Percentiles rank a stretch among this genome's conserved stretches.
Conservation (phyloP, 148 eudicot genomes). For the Agrostemma githago region DNA sequence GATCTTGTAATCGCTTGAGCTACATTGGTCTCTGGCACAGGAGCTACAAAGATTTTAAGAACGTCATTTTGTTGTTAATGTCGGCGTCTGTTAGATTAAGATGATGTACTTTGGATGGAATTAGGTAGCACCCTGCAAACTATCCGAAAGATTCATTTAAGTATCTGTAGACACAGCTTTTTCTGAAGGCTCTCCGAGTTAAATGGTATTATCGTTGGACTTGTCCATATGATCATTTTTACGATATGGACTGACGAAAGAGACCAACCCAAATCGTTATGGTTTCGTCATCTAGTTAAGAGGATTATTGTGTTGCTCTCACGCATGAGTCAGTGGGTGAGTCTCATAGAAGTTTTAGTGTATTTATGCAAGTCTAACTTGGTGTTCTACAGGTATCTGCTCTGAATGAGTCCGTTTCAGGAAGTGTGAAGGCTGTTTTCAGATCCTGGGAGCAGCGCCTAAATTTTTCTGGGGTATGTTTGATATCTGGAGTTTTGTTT, state of each 20-base stretch:
- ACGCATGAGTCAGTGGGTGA: no score
- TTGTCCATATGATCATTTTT: neutral
- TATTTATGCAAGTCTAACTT: neutral
- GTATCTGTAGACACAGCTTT: neutral
- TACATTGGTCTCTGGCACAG: no score
- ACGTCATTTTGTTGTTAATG: neutral
- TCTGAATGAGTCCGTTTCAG: constrained; percentile 83
- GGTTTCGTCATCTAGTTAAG: no score
- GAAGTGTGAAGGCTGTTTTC: constrained; percentile 88
- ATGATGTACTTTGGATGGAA: neutral
- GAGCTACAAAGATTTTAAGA: neutral
- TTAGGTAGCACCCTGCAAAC: neutral
- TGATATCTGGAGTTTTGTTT: neutral
- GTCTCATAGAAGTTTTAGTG: no score
- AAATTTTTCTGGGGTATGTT: constrained; percentile 59
- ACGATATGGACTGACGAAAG: no score
- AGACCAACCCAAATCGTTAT: no score
- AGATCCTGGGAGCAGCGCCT: constrained; percentile 94
- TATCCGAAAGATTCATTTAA: neutral
- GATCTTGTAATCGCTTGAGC: neutral
- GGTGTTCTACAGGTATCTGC: constrained; percentile 61
- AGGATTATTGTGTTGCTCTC: no score
- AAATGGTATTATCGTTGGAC: neutral
- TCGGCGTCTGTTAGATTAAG: no score
- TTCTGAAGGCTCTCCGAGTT: no score